Base-by-base conservation (phyloP, 441 rosid species). In the Flueggea neowawraea region DNA sequence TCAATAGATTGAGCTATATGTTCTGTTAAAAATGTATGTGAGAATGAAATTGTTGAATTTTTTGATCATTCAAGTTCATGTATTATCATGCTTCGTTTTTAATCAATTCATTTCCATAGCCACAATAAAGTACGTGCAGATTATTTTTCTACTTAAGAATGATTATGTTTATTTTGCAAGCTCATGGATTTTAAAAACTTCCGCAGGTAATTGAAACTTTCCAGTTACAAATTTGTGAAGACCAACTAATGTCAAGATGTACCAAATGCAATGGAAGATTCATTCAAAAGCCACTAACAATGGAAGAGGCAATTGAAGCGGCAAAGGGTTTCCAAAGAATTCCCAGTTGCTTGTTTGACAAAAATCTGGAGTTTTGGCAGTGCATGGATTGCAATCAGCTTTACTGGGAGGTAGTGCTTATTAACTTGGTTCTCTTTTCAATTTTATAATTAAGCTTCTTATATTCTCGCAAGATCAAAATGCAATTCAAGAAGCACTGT, bases 271-370 rank as follows among this genome's bases (percentile, higher is more conserved):
- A 90, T 12, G 97, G 98, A 59, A 88, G 73, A 70, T 93, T 88
- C 67, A 84, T 89, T 58, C 96, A 89, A 75, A 88, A 84, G 72
- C 93, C 96, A 7, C 57, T 93, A 47, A 65, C 89, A 58, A 82
- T 82, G 9, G 96, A 87, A 78, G 93, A 93, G 74, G 98, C 97
- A 16, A 68, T 87, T 73, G 95, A 93, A 79, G 93, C 98, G 45
- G 91, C 96, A 45, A 93, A 90, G 66, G 96, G 97, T 57, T 90
- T 93, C 75, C 98, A 93, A 79, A 88, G 72, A 77, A 90, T 93
- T 68, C 96, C 96, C 5, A 48, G 51, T 73, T 90, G 98, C 78
- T 67, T 93, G 73, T 86, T 93, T 60, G 66, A 90, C 85, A 88
- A 88, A 75, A 80, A 90, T 55, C 54, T 91, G 55, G 88, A 91